Evolutionary conservation across 768 basidiomycete species (phyloP).

Genomic region (Suillus clintonianus): DNA sequence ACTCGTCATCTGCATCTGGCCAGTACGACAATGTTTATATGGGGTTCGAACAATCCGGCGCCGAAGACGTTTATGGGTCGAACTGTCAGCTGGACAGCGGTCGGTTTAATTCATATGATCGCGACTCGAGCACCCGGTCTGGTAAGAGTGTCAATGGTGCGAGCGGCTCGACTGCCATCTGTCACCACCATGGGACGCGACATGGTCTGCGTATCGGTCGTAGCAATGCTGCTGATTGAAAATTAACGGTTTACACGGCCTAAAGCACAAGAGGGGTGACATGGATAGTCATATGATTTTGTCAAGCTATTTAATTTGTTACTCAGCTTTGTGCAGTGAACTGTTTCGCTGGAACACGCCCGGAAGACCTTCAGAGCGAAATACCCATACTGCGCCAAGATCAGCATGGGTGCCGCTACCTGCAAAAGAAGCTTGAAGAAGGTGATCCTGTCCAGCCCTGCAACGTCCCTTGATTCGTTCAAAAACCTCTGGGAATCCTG

Average conservation of each 20-base stretch:
- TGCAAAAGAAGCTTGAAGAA: constrained; percentile 99
- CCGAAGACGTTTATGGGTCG: constrained; percentile 53
- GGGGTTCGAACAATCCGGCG: constrained; percentile 49
- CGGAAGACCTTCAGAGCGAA: constrained; percentile 95
- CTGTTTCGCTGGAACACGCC: constrained; percentile 91
- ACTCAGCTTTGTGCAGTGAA: constrained; percentile 60
- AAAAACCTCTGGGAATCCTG: too few species aligned
- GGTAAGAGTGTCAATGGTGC: constrained; percentile 36
- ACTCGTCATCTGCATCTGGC: constrained; percentile 57
- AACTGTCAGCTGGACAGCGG: constrained; percentile 51
- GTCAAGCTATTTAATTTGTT: background rate
- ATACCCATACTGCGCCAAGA: constrained; percentile 95
- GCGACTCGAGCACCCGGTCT: constrained; percentile 48
- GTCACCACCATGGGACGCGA: constrained; percentile 76
- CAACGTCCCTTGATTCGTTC: too few species aligned
- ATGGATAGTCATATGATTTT: constrained; percentile 75
- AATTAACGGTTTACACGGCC: constrained; percentile 91
- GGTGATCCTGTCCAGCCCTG: constrained; percentile 59
- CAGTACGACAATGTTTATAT: constrained; percentile 55
- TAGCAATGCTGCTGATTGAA: constrained; percentile 58
- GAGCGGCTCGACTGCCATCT: constrained; percentile 70
- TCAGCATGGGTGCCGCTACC: constrained; percentile 96
- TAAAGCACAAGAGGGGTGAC: constrained; percentile 94
- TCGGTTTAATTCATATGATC: constrained; percentile 59
- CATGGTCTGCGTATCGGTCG: constrained; percentile 72